Evolutionary conservation across 352 stramenopile species (phyloP), one percentile per base, ranked within the genome.

Genomic region (Pythium rhizo-oryzae): DNA sequence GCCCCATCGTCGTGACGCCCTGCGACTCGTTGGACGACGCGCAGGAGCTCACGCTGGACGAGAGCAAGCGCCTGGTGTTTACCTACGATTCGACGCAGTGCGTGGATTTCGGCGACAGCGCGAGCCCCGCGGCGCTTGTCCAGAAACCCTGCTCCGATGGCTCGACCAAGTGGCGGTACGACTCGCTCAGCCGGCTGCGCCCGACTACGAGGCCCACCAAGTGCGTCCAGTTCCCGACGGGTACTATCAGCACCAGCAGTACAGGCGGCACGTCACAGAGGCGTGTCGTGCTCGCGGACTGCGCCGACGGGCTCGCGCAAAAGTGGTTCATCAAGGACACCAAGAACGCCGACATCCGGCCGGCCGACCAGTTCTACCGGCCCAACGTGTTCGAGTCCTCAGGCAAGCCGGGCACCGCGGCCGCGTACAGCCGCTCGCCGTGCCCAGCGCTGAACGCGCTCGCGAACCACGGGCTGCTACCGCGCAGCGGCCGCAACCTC

Each of bases 361-460:
- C 56, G 15, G 37, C 46, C 13, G 41, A 62, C 56, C 57, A 63
- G 41, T 62, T 50, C 39, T 68, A 47, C 37, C 59, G 59, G 18
- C 59, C 47, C 9, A 56, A 57, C 21, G 43, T 28, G 1, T 15
- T 41, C 23, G 65, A 82, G 23, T 54, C 52, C n/a, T 83, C 76
- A 8, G 76, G 70, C 12, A 47, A 73, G 0, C 62, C 64, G 0
- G 70, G 65, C 44, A 75, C 67, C 16, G 63, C 56, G 18, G 70
- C 76, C 5, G 23, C 39, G 6, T 84, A 74, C 59, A 50, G 61
- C 11, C 76, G 76, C 4, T 81, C 71, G 19, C 80, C 80, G 24
- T 87, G 80, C 19, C 80, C 80, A 24, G 75, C 71, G 23, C 61
- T 87, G 39, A 87, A 87, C 47, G 56, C 79, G 28, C 57, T 87